A percentile compares a stretch with the other conserved stretches of the same genome.
Evolutionary conservation across 495 filamentous ascomycete genomes (phyloP).

Genomic region (Hypoxylon fragiforme): DNA sequence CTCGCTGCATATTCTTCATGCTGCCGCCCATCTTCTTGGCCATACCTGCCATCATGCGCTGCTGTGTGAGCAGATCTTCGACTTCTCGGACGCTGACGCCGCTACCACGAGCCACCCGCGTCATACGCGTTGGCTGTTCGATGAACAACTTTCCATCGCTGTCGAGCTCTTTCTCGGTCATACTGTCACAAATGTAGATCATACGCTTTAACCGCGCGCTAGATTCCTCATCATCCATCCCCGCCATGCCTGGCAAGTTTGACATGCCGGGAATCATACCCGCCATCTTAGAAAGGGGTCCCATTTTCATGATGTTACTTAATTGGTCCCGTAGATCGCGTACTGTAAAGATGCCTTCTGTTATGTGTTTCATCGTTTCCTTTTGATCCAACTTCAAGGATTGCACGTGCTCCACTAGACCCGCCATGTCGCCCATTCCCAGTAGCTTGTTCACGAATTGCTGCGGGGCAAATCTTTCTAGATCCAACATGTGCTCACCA

Average conservation of each 20-base stretch:
- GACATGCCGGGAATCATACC: constrained; percentile 97
- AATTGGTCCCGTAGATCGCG: constrained; percentile 95
- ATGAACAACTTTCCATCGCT: constrained; percentile 92
- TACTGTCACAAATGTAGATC: constrained; percentile 98
- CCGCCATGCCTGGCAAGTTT: constrained; percentile 75
- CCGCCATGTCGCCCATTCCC: constrained; percentile 96
- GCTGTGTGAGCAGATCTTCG: constrained; percentile 95
- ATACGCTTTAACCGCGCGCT: constrained; percentile 90
- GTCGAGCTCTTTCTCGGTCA: constrained; percentile 94
- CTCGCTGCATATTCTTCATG: constrained; percentile 94
- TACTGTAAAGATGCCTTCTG: constrained; percentile 92
- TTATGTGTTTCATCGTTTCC: constrained; percentile 98
- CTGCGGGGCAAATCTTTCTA: constrained; percentile 89
- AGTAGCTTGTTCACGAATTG: constrained; percentile 89
- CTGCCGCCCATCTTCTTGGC: constrained; percentile 97
- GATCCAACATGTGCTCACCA: constrained; percentile 93
- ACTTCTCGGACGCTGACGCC: constrained; percentile 93
- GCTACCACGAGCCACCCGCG: constrained; percentile 83
- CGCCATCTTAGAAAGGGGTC: constrained; percentile 93
- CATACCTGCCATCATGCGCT: constrained; percentile 99
- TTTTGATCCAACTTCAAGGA: constrained; percentile 96
- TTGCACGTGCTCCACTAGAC: constrained; percentile 95
- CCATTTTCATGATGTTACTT: constrained; percentile 99
- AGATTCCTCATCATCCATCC: constrained; percentile 96
- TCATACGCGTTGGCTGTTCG: constrained; percentile 92